phyloP scores from a whole-genome alignment of 108 stramenopile genomes.

The Fistulifera solaris region DNA sequence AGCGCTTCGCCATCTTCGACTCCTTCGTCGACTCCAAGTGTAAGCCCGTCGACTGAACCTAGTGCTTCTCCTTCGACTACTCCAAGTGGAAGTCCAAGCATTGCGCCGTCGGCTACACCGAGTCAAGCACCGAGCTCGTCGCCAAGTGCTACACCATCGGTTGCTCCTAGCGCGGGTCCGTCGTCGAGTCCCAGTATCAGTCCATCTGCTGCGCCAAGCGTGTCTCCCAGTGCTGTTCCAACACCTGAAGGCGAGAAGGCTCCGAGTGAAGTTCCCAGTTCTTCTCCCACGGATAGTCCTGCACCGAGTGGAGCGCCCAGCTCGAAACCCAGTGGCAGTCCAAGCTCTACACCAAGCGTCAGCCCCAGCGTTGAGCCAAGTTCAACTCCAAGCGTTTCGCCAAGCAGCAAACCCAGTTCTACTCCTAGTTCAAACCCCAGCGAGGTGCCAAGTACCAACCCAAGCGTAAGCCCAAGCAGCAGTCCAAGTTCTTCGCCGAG shows the following conservation, averaged over 20 bases:
- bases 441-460: slow-evolving; percentile 1
- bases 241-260: no score
- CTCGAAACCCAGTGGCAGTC: no score
- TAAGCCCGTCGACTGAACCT: no score
- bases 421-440: not conserved
- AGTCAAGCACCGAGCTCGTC: no score
- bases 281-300: no score
- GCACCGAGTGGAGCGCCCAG: no score
- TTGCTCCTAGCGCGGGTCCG: not conserved
- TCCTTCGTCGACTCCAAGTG: not conserved
- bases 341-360: not conserved
- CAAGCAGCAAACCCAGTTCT: not conserved
- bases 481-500: not conserved
- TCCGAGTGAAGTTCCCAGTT: no score
- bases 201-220: not conserved
- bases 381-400: not conserved
- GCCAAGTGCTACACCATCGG: no score
- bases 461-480: not conserved
- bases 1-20: not conserved
- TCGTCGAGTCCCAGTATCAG: not conserved
- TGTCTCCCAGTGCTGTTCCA: no score
- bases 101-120: no score
- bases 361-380: not conserved
- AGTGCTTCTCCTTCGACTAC: no score
- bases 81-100: no score